A percentile compares a stretch with the other conserved stretches of the same genome.
phyloP scores from a whole-genome alignment of 371 early-diverging fungal genomes.

The Circinella umbellata region DNA sequence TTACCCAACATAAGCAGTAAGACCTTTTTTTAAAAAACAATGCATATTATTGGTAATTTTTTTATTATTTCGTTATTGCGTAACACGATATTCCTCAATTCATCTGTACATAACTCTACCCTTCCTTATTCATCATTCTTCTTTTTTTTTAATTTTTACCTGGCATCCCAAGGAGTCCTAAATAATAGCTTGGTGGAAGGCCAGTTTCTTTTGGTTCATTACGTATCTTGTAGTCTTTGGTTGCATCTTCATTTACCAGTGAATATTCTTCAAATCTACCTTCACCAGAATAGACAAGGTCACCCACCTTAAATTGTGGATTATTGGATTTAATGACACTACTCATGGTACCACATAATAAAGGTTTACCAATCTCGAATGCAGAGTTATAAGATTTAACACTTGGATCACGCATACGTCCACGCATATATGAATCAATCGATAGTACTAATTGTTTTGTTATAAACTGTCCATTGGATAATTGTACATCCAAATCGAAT shows the following conservation, averaged over 20 bases:
- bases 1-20: conserved; percentile 51
- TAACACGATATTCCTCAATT: no score
- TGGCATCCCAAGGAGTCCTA: conserved; percentile 60
- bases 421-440: conserved; percentile 61
- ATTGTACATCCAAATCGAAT: conserved; percentile 47
- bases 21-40: conserved; percentile 12
- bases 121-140: no score
- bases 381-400: conserved; percentile 56
- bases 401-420: conserved; percentile 60
- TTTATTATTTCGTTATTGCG: no score
- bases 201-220: conserved; percentile 44
- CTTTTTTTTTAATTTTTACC: no score
- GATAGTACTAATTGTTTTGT: conserved; percentile 49
- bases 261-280: conserved; percentile 60
- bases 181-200: conserved; percentile 54
- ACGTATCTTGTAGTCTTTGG: conserved; percentile 29
- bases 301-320: conserved; percentile 59
- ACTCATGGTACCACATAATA: conserved; percentile 63
- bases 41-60: no score
- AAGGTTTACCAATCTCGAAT: conserved; percentile 59
- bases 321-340: conserved; percentile 65
- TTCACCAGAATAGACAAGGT: conserved; percentile 56
- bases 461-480: conserved; percentile 60
- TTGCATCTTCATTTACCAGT: conserved; percentile 25
- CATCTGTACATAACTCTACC: no score